A percentile compares a stretch with the other conserved stretches of the same genome.
phyloP scores from a whole-genome alignment of 2,329 filamentous ascomycete genomes.

The Exophiala dermatitidis region DNA sequence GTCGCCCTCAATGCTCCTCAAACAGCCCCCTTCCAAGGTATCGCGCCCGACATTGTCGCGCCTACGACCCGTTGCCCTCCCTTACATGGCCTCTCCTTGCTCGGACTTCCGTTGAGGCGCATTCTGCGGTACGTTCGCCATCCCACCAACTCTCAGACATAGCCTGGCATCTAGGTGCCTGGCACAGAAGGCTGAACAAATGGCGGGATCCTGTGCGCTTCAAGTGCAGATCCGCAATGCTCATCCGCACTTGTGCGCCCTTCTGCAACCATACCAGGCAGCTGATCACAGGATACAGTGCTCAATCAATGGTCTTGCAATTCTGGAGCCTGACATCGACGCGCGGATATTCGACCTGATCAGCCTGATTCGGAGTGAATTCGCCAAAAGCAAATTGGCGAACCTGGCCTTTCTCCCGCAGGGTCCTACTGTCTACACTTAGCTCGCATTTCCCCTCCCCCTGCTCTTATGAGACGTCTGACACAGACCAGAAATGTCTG shows the following conservation, averaged over 20 bases:
- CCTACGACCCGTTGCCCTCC: slow-evolving; percentile 12
- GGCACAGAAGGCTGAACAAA: slow-evolving; percentile 13
- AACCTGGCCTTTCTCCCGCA: slow-evolving; percentile 12
- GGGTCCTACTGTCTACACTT: slow-evolving; percentile 21
- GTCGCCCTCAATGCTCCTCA: neutral
- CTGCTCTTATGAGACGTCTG: slow-evolving; percentile 14
- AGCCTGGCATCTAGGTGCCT: slow-evolving; percentile 14
- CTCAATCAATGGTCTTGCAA: slow-evolving; percentile 15
- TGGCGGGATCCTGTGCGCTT: slow-evolving; percentile 6
- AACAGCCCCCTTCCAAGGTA: slow-evolving; percentile 20
- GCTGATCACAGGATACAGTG: slow-evolving; percentile 2
- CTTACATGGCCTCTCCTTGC: slow-evolving; percentile 9
- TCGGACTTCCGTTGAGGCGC: slow-evolving; percentile 7
- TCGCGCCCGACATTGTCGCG: slow-evolving; percentile 14
- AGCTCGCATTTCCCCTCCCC: slow-evolving; percentile 19
- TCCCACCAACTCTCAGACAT: slow-evolving; percentile 12
- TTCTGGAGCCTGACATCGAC: slow-evolving; percentile 15
- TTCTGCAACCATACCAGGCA: neutral
- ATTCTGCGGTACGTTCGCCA: slow-evolving; percentile 11
- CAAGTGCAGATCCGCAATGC: slow-evolving; percentile 12
- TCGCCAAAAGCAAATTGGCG: slow-evolving; percentile 9
- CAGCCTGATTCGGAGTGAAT: slow-evolving; percentile 11
- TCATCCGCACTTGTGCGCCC: neutral
- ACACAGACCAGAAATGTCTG: slow-evolving; percentile 17
- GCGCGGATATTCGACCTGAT: slow-evolving; percentile 10